phyloP scores from a whole-genome alignment of 495 filamentous ascomycete genomes.

The Aspergillus bridgeri region DNA sequence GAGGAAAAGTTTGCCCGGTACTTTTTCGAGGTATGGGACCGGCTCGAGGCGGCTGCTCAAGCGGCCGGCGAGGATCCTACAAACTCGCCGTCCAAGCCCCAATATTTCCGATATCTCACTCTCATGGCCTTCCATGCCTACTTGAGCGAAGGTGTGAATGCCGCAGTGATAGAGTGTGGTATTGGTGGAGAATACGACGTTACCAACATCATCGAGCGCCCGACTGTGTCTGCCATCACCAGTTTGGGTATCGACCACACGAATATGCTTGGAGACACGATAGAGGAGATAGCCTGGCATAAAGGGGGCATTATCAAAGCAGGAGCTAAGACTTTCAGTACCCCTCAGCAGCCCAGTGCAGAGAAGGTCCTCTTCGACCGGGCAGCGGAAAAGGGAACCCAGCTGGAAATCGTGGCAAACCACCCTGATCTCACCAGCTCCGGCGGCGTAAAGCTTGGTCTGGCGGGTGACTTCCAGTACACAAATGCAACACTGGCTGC shows the following conservation, averaged over 20 bases:
- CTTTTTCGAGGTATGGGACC: conserved; percentile 89
- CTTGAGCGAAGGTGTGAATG: conserved; percentile 72
- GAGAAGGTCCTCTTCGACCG: conserved; percentile 65
- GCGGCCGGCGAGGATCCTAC: conserved; percentile 45
- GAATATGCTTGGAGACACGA: conserved; percentile 71
- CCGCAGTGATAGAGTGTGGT: conserved; percentile 86
- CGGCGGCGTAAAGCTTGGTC: conserved; percentile 60
- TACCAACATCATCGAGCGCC: conserved; percentile 81
- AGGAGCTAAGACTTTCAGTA: conserved; percentile 66
- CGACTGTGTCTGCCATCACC: conserved; percentile 71
- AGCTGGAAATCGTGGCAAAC: conserved; percentile 56
- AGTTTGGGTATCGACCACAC: conserved; percentile 90
- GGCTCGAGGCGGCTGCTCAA: conserved; percentile 54
- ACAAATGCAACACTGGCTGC: conserved; percentile 82
- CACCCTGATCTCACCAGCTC: conserved; percentile 58
- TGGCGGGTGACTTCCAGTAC: conserved; percentile 80
- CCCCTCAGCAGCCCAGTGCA: conserved; percentile 65
- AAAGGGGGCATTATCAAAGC: conserved; percentile 90
- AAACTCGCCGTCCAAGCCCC: conserved; percentile 59
- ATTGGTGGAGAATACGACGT: conserved; percentile 92
- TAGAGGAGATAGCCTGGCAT: conserved; percentile 95
- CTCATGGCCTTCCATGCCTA: conserved; percentile 89
- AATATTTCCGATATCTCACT: conserved; percentile 88
- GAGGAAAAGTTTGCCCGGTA: conserved; percentile 74
- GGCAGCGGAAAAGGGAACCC: conserved; percentile 61